These are phyloP conservation scores for Dunaliella sp. DNA, from an alignment of 139 green algal species.

Conservation along the genomic window DNA sequence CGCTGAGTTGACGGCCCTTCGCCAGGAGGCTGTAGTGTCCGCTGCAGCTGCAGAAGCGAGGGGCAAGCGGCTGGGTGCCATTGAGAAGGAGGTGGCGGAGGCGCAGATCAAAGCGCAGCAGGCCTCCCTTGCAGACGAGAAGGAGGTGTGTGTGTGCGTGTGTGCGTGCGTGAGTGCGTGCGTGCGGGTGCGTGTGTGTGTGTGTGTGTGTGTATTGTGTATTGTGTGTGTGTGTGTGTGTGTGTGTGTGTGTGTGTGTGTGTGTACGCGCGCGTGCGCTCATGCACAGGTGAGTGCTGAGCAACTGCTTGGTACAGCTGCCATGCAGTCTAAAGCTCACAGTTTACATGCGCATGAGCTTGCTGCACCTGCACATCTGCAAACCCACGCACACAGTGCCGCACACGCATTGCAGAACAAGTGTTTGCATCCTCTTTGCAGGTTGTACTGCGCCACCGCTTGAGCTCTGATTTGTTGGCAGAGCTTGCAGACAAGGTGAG, in stretches of 20 bases:
- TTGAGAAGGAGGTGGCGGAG: slow-evolving; percentile 49
- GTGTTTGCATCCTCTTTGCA: too few species aligned
- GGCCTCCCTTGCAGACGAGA: slow-evolving; percentile 38
- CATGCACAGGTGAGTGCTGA: too few species aligned
- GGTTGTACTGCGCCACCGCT: slow-evolving; percentile 11
- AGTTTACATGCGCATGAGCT: too few species aligned
- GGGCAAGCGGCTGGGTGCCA: slow-evolving; percentile 19
- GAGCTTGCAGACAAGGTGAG: slow-evolving; percentile 42
- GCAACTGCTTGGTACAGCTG: too few species aligned
- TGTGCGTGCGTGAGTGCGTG: not conserved
- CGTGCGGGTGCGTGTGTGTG: not conserved
- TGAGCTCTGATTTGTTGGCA: slow-evolving; percentile 39
- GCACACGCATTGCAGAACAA: too few species aligned
- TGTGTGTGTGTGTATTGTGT: not conserved
- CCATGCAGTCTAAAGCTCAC: too few species aligned
- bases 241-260: not conserved
- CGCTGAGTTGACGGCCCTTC: slow-evolving; percentile 21
- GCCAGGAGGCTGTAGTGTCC: slow-evolving; percentile 13
- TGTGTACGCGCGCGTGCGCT: too few species aligned
- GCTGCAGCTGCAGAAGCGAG: slow-evolving; percentile 31
- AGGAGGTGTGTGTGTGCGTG: slow-evolving; percentile 23
- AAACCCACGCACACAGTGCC: too few species aligned
- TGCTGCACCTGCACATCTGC: too few species aligned
- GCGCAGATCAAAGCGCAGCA: slow-evolving; percentile 38
- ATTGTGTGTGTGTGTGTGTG: too few species aligned